phyloP scores from a whole-genome alignment of 352 stramenopile genomes.

The Phytophthora megakarya region DNA sequence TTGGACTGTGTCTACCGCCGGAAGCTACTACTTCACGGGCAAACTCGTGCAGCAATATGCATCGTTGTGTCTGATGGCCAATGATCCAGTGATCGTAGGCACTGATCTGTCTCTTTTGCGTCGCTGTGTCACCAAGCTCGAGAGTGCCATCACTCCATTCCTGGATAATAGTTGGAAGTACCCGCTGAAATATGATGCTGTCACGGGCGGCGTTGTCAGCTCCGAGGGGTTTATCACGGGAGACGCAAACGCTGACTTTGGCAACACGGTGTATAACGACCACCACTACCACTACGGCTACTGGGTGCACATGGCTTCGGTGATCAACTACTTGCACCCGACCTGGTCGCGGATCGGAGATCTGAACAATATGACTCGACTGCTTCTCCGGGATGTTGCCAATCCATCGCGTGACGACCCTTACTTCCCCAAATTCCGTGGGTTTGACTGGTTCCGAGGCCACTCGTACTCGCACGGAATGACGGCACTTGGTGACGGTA shows the following conservation, averaged over 20 bases:
- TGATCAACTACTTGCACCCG: slow-evolving; percentile 76
- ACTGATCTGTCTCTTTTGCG: slow-evolving; percentile 56
- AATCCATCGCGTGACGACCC: slow-evolving; percentile 50
- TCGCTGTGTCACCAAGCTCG: slow-evolving; percentile 69
- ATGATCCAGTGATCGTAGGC: slow-evolving; percentile 68
- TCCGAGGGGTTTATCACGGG: slow-evolving; percentile 57
- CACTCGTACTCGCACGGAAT: slow-evolving; percentile 78
- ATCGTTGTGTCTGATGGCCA: slow-evolving; percentile 75
- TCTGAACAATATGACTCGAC: slow-evolving; percentile 53
- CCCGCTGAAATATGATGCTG: slow-evolving; percentile 63
- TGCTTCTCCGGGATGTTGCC: slow-evolving; percentile 63
- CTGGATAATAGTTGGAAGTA: slow-evolving; percentile 70
- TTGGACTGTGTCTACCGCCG: slow-evolving; percentile 54
- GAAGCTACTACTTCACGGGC: slow-evolving; percentile 81
- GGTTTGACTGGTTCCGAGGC: slow-evolving; percentile 73
- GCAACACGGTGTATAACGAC: slow-evolving; percentile 80
- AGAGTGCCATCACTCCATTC: slow-evolving; percentile 55
- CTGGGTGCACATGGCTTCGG: slow-evolving; percentile 65
- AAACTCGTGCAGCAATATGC: slow-evolving; percentile 80
- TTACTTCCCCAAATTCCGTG: slow-evolving; percentile 69
- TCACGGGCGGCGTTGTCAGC: slow-evolving; percentile 69
- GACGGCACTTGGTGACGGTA: slow-evolving; percentile 60
- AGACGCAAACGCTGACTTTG: slow-evolving; percentile 70
- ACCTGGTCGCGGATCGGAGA: slow-evolving; percentile 54
- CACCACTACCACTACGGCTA: slow-evolving; percentile 83